These are phyloP conservation scores for Gossypium arboreum DNA, from an alignment of 345 rosid species.

Conservation along the genomic window DNA sequence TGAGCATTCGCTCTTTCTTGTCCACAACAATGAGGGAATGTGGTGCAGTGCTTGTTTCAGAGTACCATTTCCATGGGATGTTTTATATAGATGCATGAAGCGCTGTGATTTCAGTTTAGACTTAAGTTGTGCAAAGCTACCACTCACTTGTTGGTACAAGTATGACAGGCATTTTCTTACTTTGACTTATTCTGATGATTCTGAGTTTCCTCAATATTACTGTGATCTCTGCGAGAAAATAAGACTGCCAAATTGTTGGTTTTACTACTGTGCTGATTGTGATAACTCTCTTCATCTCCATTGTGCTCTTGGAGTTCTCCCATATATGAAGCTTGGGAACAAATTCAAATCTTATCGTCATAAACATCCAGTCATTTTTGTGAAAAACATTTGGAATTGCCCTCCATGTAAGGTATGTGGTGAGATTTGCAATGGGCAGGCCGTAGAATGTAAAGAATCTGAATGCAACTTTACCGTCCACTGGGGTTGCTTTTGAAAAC, in stretches of 20 bases:
- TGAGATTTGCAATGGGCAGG: background rate
- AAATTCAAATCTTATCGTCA: background rate
- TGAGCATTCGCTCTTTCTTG: slow-evolving; percentile 9
- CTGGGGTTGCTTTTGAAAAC: background rate
- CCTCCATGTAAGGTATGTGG: background rate
- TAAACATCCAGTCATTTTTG: background rate
- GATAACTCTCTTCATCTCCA: background rate
- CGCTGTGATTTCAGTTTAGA: slow-evolving; percentile 10
- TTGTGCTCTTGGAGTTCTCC: too few relatives aligned
- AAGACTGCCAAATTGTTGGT: slow-evolving; percentile 14
- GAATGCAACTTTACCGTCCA: background rate
- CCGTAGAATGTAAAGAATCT: background rate
- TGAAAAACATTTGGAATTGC: background rate
- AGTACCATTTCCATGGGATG: rapidly evolving
- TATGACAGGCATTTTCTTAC: slow-evolving; percentile 13
- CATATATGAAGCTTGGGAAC: background rate
- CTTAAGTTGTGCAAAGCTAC: background rate
- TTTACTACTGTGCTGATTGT: slow-evolving; percentile 2
- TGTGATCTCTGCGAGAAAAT: slow-evolving; percentile 18
- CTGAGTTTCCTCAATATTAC: background rate
- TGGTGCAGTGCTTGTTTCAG: background rate
- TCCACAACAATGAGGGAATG: background rate
- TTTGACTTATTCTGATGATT: slow-evolving; percentile 14
- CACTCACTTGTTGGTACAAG: slow-evolving; percentile 4
- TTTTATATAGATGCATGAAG: slow-evolving; percentile 5